A percentile compares a stretch with the other conserved stretches of the same genome.
These are phyloP conservation scores for Magnusiomyces clavatus DNA, from an alignment of 1,139 yeast genomes.

Conservation along the genomic window DNA sequence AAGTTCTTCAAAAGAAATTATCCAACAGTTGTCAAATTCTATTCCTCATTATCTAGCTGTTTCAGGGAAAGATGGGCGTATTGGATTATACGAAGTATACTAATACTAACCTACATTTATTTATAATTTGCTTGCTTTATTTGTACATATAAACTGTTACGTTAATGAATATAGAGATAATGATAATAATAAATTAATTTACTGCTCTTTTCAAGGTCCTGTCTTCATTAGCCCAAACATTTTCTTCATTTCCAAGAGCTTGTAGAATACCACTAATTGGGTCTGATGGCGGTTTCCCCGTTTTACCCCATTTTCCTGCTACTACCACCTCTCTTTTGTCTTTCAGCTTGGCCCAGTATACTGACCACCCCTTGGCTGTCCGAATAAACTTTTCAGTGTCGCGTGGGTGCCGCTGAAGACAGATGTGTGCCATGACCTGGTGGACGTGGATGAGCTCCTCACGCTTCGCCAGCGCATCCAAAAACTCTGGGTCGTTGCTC, in stretches of 20 bases:
- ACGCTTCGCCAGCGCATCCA: constrained; percentile 12
- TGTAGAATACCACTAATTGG: constrained; percentile 20
- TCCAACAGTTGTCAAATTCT: not conserved
- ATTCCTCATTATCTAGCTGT: constrained; percentile 30
- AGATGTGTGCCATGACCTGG: constrained; percentile 20
- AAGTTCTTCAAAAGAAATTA: not conserved
- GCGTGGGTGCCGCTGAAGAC: constrained; percentile 14
- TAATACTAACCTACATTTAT: too few species aligned
- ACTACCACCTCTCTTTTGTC: constrained; percentile 23
- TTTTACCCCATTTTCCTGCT: constrained; percentile 24
- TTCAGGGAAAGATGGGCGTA: constrained; percentile 35
- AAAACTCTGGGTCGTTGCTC: constrained; percentile 2
- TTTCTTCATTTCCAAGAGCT: constrained; percentile 27
- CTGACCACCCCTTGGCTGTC: constrained; percentile 28
- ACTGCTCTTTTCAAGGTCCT: too few species aligned
- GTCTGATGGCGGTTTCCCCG: constrained; percentile 18
- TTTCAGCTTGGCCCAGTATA: constrained; percentile 25
- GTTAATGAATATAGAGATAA: too few species aligned
- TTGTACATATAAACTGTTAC: not conserved
- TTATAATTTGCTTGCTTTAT: too few species aligned
- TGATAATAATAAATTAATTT: too few species aligned
- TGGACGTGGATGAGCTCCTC: constrained; percentile 26
- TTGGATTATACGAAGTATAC: constrained; percentile 28
- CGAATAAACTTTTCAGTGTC: constrained; percentile 26
- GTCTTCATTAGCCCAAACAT: constrained; percentile 26